Percentiles rank a stretch among this genome's conserved stretches.
These are phyloP conservation scores for Elasticomyces elasticus DNA, from an alignment of 495 filamentous ascomycete species.

Conservation along the genomic window DNA sequence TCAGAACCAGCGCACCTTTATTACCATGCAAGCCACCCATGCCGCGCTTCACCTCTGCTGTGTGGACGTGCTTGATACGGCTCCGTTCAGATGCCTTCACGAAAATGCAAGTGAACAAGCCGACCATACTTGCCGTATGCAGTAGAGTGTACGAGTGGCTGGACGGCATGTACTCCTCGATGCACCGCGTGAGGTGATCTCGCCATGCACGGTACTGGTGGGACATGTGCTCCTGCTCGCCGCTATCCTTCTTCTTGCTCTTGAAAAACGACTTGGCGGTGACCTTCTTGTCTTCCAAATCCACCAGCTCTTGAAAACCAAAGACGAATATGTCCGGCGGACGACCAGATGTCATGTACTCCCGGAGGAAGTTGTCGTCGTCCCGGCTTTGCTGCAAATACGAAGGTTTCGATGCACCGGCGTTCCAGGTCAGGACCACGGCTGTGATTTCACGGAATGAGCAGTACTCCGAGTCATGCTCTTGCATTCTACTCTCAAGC, in stretches of 20 bases:
- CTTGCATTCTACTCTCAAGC: slow-evolving; percentile 81
- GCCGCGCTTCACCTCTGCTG: slow-evolving; percentile 82
- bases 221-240: slow-evolving; percentile 89
- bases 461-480: slow-evolving; percentile 69
- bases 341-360: slow-evolving; percentile 33
- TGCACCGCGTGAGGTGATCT: slow-evolving; percentile 67
- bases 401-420: slow-evolving; percentile 78
- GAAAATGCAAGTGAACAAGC: slow-evolving; percentile 91
- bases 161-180: slow-evolving; percentile 75
- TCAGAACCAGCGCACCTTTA: slow-evolving; percentile 84
- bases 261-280: slow-evolving; percentile 63
- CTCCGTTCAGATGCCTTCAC: slow-evolving; percentile 68
- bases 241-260: slow-evolving; percentile 78
- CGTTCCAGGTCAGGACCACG: slow-evolving; percentile 88
- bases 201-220: slow-evolving; percentile 95
- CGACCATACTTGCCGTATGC: slow-evolving; percentile 81
- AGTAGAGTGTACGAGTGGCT: slow-evolving; percentile 73
- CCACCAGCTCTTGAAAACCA: slow-evolving; percentile 95
- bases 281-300: slow-evolving; percentile 91
- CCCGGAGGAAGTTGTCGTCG: slow-evolving; percentile 65
- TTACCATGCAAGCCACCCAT: slow-evolving; percentile 92
- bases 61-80: slow-evolving; percentile 64
- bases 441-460: slow-evolving; percentile 70
- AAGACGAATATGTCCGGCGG: slow-evolving; percentile 87
- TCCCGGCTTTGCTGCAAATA: slow-evolving; percentile 57